Base-by-base conservation (phyloP, 192 early-diverging fungal genomes). In the Umbelopsis isabellina region DNA sequence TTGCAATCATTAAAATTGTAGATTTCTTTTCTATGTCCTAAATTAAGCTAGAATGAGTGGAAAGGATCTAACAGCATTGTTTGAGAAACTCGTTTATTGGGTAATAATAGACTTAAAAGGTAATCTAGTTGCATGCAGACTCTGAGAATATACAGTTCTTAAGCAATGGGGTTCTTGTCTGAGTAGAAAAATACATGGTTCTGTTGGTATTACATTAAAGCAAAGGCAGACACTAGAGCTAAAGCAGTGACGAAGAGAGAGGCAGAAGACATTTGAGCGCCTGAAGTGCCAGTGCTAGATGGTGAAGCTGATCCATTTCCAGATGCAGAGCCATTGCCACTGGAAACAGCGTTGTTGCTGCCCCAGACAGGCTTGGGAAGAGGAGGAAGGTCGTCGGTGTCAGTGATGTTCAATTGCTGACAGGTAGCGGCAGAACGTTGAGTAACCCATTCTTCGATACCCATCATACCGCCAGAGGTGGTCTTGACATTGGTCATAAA, bases 381-480 rank as follows among this genome's bases (percentile, higher is more conserved):
- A 49, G 71, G 46, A 67, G 76, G 76, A 18, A 78, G 69, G 65
- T 78, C 76, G 49, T 78, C 76, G 15, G 49, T 65, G 66, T 73
- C 71, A 65, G 41, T 70, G 30, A 78, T 70, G 27, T 73, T 73
- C 12, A 78, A 61, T 46, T 78, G 76, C 10, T 69, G 55, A 15
- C 49, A 45, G 50, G 68, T 52, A 33, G 72, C 41, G 16, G 72
- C 53, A 15, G 67, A 48, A 44, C 72, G 72, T 10, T 65, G 48
- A 20, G 67, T 15, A 13, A 74, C 58, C 72, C 72, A 74, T 66
- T 75, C 64, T 11, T 25, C 33, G 11, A 69, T 64, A 23, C 55
- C 53, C 1, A 52, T 49, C 41, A 46, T 67, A n/a, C 49, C 47
- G 15, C 23, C 46, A 15, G 50, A 49, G 16, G 44, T 58, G 25